Evolutionary conservation across 2,329 filamentous ascomycete species (phyloP).

Genomic region (Cytospora leucostoma): DNA sequence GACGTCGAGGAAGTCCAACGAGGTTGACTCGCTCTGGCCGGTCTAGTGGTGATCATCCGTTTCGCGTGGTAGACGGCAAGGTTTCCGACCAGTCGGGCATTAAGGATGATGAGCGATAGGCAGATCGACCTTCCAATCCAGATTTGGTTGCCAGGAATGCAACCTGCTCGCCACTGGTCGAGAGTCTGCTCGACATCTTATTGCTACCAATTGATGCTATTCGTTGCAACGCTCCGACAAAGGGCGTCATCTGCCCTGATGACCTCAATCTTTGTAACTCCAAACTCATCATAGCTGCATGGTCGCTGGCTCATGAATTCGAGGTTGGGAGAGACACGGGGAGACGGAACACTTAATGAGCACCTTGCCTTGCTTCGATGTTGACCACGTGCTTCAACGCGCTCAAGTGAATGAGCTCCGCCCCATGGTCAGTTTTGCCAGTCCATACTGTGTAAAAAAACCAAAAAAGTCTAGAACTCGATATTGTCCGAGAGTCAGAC

Average conservation of each 20-base stretch:
- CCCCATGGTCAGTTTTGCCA: no score
- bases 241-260: not conserved
- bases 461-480: no score
- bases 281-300: no score
- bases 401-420: no score
- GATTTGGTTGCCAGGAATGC: slow-evolving; percentile 8
- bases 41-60: slow-evolving; percentile 8
- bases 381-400: no score
- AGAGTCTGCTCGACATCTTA: not conserved
- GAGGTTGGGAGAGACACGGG: no score
- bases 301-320: no score
- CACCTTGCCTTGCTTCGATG: no score
- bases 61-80: slow-evolving; percentile 21
- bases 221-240: not conserved
- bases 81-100: not conserved
- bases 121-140: slow-evolving; percentile 24
- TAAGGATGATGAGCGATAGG: slow-evolving; percentile 16
- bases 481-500: no score
- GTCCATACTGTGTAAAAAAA: no score
- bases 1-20: not conserved
- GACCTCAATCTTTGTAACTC: not conserved
- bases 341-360: no score
- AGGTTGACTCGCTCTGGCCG: slow-evolving; percentile 5
- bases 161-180: slow-evolving; percentile 14
- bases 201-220: not conserved